Evolutionary conservation across 495 filamentous ascomycete species (phyloP), one percentile per base, ranked within the genome.

Genomic region (Podospora pseudopauciseta): DNA sequence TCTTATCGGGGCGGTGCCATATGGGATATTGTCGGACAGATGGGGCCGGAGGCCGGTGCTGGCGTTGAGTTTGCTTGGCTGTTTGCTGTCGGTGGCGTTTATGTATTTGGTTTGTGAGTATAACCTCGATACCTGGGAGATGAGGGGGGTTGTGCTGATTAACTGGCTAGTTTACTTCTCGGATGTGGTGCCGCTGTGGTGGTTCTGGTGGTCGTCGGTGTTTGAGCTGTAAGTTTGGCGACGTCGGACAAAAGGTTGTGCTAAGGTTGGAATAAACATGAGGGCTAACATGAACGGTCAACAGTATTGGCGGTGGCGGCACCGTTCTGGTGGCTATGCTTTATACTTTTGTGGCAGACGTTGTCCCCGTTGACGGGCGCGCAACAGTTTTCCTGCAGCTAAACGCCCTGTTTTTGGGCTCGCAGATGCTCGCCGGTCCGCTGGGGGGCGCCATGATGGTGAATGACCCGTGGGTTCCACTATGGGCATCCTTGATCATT

Each of bases 11-110:
- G 63, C 74, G 9, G 67, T 80, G 26, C 75, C 78, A 7, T 80
- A 69, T 16, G 78, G 78, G 0, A 71, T 80, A 9, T 19, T 80
- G 34, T 77, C 75, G n/a, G 78, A 80, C 61, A 67, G 71, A 30
- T 75, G 73, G 71, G 78, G 78, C 15, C 67, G 77, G 15, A 63
- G 65, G 66, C 74, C 75, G 16, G 72, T 80, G 19, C 15, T 80
- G 28, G 58, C 63, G 53, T 55, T 78, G 32, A 64, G 68, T 5
- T 6, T 76, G 39, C 13, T 70, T 0, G 78, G 78, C 0, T 1
- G 73, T 9, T 58, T 64, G 9, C 32, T 75, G 34, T 65, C 58
- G 55, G 20, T 63, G 26, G 65, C 26, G 19, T 73, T 65, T 59
- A 61, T 28, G 23, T 64, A 65, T 44, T 13, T 62, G 49, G 67